phyloP scores from a whole-genome alignment of 352 stramenopile species.

The Phytophthora rubi region DNA sequence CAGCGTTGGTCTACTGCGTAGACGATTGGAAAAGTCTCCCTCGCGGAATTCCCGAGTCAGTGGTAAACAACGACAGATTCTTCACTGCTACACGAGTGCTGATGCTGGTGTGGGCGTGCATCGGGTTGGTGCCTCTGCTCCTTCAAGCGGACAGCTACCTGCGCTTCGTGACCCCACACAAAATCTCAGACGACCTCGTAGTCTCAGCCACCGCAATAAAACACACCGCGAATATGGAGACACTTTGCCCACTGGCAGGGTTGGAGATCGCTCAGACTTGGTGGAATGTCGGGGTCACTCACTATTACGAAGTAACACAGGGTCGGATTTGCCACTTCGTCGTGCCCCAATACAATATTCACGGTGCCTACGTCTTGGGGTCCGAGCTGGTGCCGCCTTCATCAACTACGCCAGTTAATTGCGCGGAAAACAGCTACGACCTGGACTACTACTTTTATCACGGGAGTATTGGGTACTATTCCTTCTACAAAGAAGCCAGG shows the following conservation, averaged over 20 bases:
- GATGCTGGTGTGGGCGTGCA: constrained; percentile 12
- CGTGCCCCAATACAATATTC: constrained; percentile 16
- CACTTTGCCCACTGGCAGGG: constrained; percentile 12
- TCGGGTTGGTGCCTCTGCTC: constrained; percentile 12
- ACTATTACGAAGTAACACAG: constrained; percentile 12
- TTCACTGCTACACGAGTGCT: constrained; percentile 7
- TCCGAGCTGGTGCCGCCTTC: not conserved
- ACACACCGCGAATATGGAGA: constrained; percentile 3
- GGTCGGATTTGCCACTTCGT: constrained; percentile 24
- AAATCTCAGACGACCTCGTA: constrained; percentile 15
- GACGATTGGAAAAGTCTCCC: not conserved
- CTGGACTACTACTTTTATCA: constrained; percentile 25
- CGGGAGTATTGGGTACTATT: constrained; percentile 14
- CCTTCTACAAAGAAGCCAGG: constrained; percentile 20
- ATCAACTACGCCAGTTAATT: not conserved
- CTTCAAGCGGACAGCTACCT: constrained; percentile 20
- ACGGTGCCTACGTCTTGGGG: constrained; percentile 9
- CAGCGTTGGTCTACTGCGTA: not conserved
- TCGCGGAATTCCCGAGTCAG: not conserved
- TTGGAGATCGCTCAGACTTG: constrained; percentile 22
- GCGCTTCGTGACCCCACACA: constrained; percentile 17
- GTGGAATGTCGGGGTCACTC: constrained; percentile 21
- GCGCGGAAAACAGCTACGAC: constrained; percentile 6
- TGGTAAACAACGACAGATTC: not conserved
- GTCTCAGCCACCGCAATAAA: not conserved